Conservation (phyloP, 495 filamentous ascomycete genomes). For the Staphylotrichum tortipilum region DNA sequence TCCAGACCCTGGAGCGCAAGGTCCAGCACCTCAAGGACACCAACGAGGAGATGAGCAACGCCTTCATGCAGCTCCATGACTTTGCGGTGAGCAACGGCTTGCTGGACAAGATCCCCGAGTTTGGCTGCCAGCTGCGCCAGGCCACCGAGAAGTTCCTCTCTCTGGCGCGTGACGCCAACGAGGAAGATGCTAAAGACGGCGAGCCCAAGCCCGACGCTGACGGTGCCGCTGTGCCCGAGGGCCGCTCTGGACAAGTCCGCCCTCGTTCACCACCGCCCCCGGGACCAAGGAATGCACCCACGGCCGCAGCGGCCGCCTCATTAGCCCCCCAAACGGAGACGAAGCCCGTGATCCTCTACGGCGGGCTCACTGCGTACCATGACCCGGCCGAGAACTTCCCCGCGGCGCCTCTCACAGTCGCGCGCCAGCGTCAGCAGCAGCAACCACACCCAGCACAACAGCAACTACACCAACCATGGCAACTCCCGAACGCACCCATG, state of each 20-base stretch:
- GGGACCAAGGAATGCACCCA: background rate
- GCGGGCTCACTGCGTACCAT: conserved; percentile 22
- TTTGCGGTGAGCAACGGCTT: conserved; percentile 42
- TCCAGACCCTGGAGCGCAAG: conserved; percentile 59
- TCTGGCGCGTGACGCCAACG: conserved; percentile 30
- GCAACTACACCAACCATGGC: too few species aligned
- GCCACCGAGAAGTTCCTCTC: conserved; percentile 38
- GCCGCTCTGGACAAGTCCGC: background rate
- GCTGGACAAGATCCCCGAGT: conserved; percentile 42
- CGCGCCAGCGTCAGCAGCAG: too few species aligned
- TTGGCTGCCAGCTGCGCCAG: conserved; percentile 37
- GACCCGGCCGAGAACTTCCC: conserved; percentile 15
- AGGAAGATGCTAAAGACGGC: conserved; percentile 26
- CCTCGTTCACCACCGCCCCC: too few species aligned
- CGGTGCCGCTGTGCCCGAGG: conserved; percentile 2
- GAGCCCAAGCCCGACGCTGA: conserved; percentile 4
- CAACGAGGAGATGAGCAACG: conserved; percentile 65
- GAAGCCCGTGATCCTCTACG: conserved; percentile 4
- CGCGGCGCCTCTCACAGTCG: background rate
- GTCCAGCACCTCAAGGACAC: conserved; percentile 56
- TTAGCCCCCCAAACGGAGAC: background rate
- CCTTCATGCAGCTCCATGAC: conserved; percentile 64
- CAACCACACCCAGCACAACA: too few species aligned
- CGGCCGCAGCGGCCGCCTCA: background rate
- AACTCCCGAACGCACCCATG: background rate